Evolutionary conservation across 768 basidiomycete species (phyloP), one percentile per base, ranked within the genome.

Genomic region (Rhizopogon rudus): DNA sequence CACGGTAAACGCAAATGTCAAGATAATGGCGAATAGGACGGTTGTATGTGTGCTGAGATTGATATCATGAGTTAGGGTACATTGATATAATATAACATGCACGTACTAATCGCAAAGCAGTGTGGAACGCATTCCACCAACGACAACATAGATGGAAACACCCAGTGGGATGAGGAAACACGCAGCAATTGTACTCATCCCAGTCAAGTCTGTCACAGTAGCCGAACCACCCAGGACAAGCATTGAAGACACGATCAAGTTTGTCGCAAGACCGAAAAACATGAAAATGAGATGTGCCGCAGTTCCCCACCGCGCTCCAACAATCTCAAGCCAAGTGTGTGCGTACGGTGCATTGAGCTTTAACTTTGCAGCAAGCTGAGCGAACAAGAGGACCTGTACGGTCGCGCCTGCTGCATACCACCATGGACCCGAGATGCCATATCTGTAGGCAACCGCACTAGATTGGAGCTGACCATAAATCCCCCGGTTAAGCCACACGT

Each of bases 331-430:
- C 84, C 86, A 97, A 16, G 91, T 95, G 54, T 91, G 88, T 0
- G 88, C 87, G 57, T 87, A 85, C 0, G 94, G 92, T 1, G 95
- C 94, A 57, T 97, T 91, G 20, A 91, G 72, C 70, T 98, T 97
- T 56, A 96, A 80, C 65, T 96, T 97, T 16, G 92, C 90, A 0
- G 94, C 91, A 44, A 95, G 77, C 82, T 91, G 70, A 7, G 93
- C 92, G 64, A 98, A 97, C n/a, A 97, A 82, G 28, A 95, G 77
- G 54, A 97, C 84, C 65, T 92, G 91, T 25, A 93, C 83, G 0
- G 87, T 88, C 22, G 91, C 93, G n/a, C 92, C 93, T 35, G 88
- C 82, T 6, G 89, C 93, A 61, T 94, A 94, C 87, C 90, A 92
- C 87, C 88, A 93, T 0, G 91, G 90, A 0, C 91, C 92, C 4